Conservation (phyloP, 1,284 basidiomycete species). For the Fomitopsis betulina region DNA sequence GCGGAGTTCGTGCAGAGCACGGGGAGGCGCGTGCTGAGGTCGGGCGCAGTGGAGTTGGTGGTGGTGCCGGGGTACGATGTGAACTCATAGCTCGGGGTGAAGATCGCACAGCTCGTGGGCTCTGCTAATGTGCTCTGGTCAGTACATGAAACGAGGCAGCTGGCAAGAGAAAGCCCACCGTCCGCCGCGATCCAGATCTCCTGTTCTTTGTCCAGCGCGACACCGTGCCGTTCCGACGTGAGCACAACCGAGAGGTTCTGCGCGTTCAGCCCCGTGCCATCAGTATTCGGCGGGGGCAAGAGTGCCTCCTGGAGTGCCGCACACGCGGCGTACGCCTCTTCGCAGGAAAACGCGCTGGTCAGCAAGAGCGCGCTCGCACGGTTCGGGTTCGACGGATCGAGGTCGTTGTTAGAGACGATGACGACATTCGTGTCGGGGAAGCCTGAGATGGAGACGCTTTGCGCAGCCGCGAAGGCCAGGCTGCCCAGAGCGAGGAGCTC, state of each 20-base stretch:
- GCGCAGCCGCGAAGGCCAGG: not conserved
- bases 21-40: not conserved
- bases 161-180: not conserved
- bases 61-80: not conserved
- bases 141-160: no score
- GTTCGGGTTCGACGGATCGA: slow-evolving; percentile 9
- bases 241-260: slow-evolving; percentile 5
- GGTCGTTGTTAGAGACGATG: slow-evolving; percentile 12
- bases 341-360: slow-evolving; percentile 5
- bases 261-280: slow-evolving; percentile 6
- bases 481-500: not conserved
- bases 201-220: not conserved
- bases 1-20: slow-evolving; percentile 14
- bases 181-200: not conserved
- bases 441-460: not conserved
- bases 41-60: not conserved
- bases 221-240: slow-evolving; percentile 10
- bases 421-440: slow-evolving; percentile 11
- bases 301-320: slow-evolving; percentile 7
- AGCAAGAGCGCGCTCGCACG: slow-evolving; percentile 9
- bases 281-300: not conserved
- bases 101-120: not conserved
- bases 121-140: not conserved
- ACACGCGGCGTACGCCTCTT: slow-evolving; percentile 8
- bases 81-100: slow-evolving; percentile 6